Evolutionary conservation across 2,329 filamentous ascomycete species (phyloP).

Genomic region (Sporothrix protearum): DNA sequence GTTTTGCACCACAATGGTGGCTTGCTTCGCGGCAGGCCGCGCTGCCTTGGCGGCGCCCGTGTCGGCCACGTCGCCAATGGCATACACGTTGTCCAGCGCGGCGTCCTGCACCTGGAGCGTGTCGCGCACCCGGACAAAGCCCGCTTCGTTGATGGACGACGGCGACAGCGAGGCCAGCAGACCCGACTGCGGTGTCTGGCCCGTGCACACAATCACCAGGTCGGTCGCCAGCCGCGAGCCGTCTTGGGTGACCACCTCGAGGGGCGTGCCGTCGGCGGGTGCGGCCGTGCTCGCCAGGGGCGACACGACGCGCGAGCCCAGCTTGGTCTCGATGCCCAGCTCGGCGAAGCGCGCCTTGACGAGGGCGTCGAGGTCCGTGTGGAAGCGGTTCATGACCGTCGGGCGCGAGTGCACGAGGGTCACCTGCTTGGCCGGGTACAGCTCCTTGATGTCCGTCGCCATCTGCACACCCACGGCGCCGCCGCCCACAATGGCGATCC

Average conservation of each 20-base stretch:
- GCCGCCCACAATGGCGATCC: slow-evolving; percentile 52
- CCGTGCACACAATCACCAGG: slow-evolving; percentile 22
- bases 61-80: slow-evolving; percentile 61
- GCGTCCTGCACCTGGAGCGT: slow-evolving; percentile 26
- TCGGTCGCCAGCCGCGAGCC: slow-evolving; percentile 19
- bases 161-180: slow-evolving; percentile 20
- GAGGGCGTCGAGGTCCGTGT: slow-evolving; percentile 19
- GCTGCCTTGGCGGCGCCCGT: slow-evolving; percentile 42
- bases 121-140: slow-evolving; percentile 21
- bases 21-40: slow-evolving; percentile 22
- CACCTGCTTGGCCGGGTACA: slow-evolving; percentile 55
- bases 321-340: slow-evolving; percentile 21
- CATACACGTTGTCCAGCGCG: slow-evolving; percentile 49
- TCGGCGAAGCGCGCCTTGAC: slow-evolving; percentile 24
- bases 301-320: slow-evolving; percentile 22
- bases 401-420: slow-evolving; percentile 56
- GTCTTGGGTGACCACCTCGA: slow-evolving; percentile 18
- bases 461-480: slow-evolving; percentile 47
- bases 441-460: slow-evolving; percentile 32
- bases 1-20: slow-evolving; percentile 23
- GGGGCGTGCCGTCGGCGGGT: not conserved
- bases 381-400: slow-evolving; percentile 38
- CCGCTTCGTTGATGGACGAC: slow-evolving; percentile 19
- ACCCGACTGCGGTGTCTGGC: slow-evolving; percentile 23
- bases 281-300: not conserved